phyloP scores from a whole-genome alignment of 139 green algal species.

The Penium margaritaceum region DNA sequence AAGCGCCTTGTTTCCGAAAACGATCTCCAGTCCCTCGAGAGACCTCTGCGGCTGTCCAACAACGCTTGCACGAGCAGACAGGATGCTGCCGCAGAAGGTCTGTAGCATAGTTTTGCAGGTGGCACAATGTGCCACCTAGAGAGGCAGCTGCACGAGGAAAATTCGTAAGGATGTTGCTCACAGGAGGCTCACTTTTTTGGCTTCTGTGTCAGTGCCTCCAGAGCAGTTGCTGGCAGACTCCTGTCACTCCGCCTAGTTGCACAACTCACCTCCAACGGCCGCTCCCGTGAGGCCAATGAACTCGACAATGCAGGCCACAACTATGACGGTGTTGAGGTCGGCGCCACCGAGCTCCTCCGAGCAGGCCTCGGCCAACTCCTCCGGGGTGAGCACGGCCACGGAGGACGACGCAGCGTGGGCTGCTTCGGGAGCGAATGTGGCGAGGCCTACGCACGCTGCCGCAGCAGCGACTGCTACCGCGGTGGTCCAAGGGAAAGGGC shows the following conservation, averaged over 20 bases:
- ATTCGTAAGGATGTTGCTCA: not conserved
- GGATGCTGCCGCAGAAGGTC: not conserved
- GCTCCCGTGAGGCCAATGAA: conserved; percentile 32
- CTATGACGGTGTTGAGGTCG: conserved; percentile 35
- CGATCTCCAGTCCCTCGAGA: too few relatives aligned
- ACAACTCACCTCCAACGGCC: conserved; percentile 25
- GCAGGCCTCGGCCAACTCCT: conserved; percentile 8
- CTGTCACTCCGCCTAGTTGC: not conserved
- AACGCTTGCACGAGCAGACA: too few relatives aligned
- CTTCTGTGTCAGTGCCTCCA: not conserved
- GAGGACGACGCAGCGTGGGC: too few relatives aligned
- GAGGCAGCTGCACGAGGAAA: too few relatives aligned
- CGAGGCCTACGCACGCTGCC: too few relatives aligned
- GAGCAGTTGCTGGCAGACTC: not conserved
- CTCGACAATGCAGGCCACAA: conserved; percentile 31
- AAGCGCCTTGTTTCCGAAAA: too few relatives aligned
- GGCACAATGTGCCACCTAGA: too few relatives aligned
- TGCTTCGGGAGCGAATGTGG: too few relatives aligned
- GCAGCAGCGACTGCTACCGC: too few relatives aligned
- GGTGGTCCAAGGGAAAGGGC: too few relatives aligned
- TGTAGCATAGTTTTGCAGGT: not conserved
- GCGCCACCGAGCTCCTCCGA: conserved; percentile 26
- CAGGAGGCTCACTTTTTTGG: not conserved
- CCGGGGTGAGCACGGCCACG: too few relatives aligned
- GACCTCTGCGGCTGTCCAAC: too few relatives aligned